These are phyloP conservation scores for Pontederia paniculata DNA, from an alignment of 176 grass and related monocot species.

Conservation along the genomic window DNA sequence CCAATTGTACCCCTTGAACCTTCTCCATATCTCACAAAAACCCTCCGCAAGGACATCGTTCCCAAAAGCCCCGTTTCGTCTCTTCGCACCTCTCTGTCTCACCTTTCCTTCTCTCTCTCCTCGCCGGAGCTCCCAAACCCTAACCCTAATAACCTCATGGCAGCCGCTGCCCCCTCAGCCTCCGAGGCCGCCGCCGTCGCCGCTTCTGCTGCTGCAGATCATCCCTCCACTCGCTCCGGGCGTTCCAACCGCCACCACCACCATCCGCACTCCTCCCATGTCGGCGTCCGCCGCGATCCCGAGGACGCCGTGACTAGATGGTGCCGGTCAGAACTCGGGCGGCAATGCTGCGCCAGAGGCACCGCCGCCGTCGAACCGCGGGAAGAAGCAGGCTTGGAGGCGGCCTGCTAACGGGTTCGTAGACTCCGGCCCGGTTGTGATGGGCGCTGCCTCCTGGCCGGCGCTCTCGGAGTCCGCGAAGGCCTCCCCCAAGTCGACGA, in stretches of 20 bases:
- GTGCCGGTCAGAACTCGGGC: too few species aligned
- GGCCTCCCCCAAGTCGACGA: constrained; percentile 18
- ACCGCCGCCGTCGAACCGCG: constrained; percentile 7
- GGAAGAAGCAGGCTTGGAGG: constrained; percentile 54
- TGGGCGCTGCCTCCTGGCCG: constrained; percentile 48
- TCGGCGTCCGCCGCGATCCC: neutral
- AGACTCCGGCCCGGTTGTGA: constrained; percentile 21
- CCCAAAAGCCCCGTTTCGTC: neutral
- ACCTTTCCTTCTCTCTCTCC: neutral
- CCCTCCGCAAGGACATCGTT: too few species aligned
- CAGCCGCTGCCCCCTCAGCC: constrained; percentile 10
- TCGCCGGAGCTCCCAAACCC: constrained; percentile 5
- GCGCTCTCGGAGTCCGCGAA: constrained; percentile 50
- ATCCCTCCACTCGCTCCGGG: neutral
- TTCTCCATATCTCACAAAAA: too few species aligned
- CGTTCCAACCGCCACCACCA: neutral
- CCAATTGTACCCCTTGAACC: too few species aligned
- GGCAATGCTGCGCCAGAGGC: neutral
- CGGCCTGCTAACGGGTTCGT: constrained; percentile 30
- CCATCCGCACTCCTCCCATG: neutral
- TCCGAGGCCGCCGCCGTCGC: constrained; percentile 15
- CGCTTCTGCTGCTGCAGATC: neutral
- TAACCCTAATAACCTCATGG: constrained; percentile 20
- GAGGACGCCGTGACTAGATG: neutral
- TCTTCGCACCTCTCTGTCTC: too few species aligned